Evolutionary conservation across 2,329 filamentous ascomycete genomes (phyloP).

Genomic region (Clarireedia homoeocarpa): DNA sequence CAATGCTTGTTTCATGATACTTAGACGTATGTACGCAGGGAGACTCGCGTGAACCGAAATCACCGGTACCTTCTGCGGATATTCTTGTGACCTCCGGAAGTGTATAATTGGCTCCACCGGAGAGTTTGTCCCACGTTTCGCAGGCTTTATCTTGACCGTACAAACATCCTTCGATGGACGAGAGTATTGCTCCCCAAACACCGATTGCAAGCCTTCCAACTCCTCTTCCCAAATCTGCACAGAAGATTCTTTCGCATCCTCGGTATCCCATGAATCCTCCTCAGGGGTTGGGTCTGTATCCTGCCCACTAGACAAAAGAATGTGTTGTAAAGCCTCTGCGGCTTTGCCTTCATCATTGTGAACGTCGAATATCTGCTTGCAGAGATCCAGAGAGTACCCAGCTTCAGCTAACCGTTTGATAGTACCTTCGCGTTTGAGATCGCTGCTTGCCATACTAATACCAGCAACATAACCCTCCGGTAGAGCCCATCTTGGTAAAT

Average conservation of each 20-base stretch:
- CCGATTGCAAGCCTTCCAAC: slow-evolving; percentile 72
- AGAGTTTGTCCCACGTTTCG: slow-evolving; percentile 42
- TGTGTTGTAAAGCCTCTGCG: slow-evolving; percentile 70
- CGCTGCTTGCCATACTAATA: slow-evolving; percentile 74
- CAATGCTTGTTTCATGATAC: slow-evolving; percentile 71
- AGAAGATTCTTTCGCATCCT: slow-evolving; percentile 41
- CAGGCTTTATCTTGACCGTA: slow-evolving; percentile 56
- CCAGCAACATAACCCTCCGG: slow-evolving; percentile 89
- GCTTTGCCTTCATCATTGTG: slow-evolving; percentile 66
- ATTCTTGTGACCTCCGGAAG: slow-evolving; percentile 64
- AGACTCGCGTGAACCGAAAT: slow-evolving; percentile 63
- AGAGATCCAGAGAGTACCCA: slow-evolving; percentile 81
- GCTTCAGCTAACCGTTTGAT: slow-evolving; percentile 74
- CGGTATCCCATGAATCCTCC: slow-evolving; percentile 29
- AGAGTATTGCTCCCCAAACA: slow-evolving; percentile 69
- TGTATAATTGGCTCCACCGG: slow-evolving; percentile 51
- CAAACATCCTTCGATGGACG: slow-evolving; percentile 56
- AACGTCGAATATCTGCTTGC: slow-evolving; percentile 66
- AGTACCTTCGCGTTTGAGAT: slow-evolving; percentile 72
- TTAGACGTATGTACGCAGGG: slow-evolving; percentile 89
- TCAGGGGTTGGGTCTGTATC: slow-evolving; percentile 29
- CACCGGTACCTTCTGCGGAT: slow-evolving; percentile 62
- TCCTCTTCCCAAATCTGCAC: slow-evolving; percentile 78
- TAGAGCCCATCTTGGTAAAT: slow-evolving; percentile 85
- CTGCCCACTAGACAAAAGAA: slow-evolving; percentile 47